These are phyloP conservation scores for Metschnikowia dekortorum DNA, from an alignment of 805 yeast genomes.

Conservation along the genomic window DNA sequence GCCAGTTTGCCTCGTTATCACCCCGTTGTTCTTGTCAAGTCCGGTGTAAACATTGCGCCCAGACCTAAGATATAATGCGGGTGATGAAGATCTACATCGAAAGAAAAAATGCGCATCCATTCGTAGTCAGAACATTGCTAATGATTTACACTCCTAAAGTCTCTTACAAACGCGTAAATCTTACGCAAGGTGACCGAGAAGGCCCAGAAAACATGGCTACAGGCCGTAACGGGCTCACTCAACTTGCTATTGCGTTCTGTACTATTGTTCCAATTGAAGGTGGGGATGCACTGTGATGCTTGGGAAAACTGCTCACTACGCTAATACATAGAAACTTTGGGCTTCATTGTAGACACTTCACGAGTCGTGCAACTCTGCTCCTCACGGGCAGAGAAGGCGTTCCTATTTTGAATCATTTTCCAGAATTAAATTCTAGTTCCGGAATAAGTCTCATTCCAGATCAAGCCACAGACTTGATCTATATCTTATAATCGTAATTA, in stretches of 20 bases:
- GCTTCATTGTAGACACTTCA: conserved; percentile 2
- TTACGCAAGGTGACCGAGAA: no score
- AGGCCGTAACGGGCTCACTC: background rate
- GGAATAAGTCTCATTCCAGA: background rate
- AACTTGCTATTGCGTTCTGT: background rate
- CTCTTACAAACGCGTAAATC: no score
- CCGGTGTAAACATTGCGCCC: background rate
- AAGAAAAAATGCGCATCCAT: background rate
- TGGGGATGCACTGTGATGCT: background rate
- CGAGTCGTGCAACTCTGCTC: background rate
- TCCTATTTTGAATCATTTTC: background rate
- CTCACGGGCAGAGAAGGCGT: background rate
- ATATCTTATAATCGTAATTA: background rate
- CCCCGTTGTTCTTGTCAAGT: background rate
- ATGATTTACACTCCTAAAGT: no score
- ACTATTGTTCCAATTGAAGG: background rate
- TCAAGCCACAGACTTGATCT: background rate
- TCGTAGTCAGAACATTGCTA: no score
- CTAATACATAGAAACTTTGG: background rate
- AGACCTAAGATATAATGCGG: background rate
- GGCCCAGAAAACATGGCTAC: background rate
- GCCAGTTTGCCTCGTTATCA: no score
- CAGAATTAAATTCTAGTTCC: background rate
- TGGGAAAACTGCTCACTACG: background rate
- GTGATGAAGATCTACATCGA: background rate